Evolutionary conservation across 1,139 yeast genomes (phyloP), one percentile per base, ranked within the genome.

Genomic region (Geotrichum bryndzae): DNA sequence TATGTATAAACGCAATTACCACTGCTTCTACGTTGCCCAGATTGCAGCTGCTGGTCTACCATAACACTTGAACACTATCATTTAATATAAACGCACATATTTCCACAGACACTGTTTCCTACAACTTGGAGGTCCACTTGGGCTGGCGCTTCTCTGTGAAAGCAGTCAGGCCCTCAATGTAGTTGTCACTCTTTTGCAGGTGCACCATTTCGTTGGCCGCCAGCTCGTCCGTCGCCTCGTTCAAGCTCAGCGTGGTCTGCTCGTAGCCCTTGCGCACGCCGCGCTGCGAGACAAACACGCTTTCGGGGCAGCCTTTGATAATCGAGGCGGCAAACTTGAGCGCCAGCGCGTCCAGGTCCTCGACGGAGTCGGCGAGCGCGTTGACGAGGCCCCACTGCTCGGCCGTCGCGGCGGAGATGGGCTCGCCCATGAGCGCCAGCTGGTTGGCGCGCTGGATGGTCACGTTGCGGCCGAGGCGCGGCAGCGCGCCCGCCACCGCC

Each of bases 401-500:
- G 11, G 74, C 74, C 35, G 65, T 64, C 22, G 66, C 62, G 1
- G 73, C 72, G 3, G 70, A 60, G 53, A 73, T 69, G 41, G 74
- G 72, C 57, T 72, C 73, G 3, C 71, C 73, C 6, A 70, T 65
- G 8, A 72, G 64, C 1, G 75, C 75, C 56, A 73, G 63, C 63
- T 72, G 73, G 50, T 65, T 65, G 18, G 75, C 72, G 25, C 72
- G 67, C 59, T 72, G 72, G 31, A 72, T 61, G 1, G 73, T 71
- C 54, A 71, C 51, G 25, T 53, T 61, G 15, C 72, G 62, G 8
- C 69, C 70, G 22, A 72, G 64, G n/a, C 75, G 67, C 25, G 74
- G 74, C 38, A 73, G 64, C 2, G 75, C 75, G 7, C 75, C 75
- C 6, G 73, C 73, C 48, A 70, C 58, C 7, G 74, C 75, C 22